phyloP scores from a whole-genome alignment of 1,284 basidiomycete genomes.

The Fomitopsis betulina region DNA sequence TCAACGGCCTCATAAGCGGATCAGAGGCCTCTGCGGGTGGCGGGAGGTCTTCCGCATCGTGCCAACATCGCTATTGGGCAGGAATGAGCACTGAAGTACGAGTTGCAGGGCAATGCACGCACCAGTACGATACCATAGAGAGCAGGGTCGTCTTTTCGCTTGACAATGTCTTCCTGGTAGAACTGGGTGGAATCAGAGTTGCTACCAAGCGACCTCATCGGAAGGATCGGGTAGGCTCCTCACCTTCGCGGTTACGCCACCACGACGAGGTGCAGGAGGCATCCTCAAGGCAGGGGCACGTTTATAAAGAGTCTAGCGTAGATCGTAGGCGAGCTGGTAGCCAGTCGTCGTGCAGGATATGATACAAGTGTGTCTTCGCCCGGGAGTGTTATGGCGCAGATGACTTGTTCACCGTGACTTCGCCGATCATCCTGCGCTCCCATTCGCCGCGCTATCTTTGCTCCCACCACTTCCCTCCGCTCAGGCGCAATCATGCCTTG shows the following conservation, averaged over 20 bases:
- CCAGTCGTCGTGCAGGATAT: background rate
- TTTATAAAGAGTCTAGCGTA: background rate
- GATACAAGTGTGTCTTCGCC: background rate
- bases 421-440: background rate
- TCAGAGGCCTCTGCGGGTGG: slow-evolving; percentile 44
- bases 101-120: slow-evolving; percentile 11
- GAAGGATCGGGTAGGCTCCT: background rate
- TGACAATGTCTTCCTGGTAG: slow-evolving; percentile 74
- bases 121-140: slow-evolving; percentile 53
- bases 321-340: background rate
- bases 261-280: background rate
- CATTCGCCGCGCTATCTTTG: background rate
- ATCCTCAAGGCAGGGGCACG: background rate
- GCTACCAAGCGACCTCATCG: background rate
- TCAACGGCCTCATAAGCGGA: slow-evolving; percentile 72
- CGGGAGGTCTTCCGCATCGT: slow-evolving; percentile 68
- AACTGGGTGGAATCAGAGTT: slow-evolving; percentile 38
- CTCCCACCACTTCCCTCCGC: background rate
- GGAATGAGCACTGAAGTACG: background rate
- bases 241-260: slow-evolving; percentile 4
- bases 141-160: slow-evolving; percentile 39
- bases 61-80: slow-evolving; percentile 66
- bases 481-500: background rate
- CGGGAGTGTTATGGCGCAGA: background rate
- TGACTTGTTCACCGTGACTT: background rate